A percentile compares a stretch with the other conserved stretches of the same genome.
Evolutionary conservation across 163 green algal species (phyloP).

Genomic region (Chloromonas sp.): DNA sequence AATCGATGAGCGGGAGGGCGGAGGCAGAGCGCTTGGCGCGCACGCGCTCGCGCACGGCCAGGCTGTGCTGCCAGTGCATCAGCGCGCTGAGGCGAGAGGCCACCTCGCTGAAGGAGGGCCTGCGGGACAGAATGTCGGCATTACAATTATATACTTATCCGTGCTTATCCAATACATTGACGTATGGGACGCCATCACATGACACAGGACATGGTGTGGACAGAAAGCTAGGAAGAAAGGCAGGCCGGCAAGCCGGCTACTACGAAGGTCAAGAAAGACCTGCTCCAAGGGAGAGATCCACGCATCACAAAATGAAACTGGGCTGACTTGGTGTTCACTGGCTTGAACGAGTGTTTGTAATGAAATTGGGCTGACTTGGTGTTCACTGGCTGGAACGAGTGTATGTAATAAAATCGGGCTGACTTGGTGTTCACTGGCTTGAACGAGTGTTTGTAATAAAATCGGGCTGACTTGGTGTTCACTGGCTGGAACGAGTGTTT

Average conservation of each 20-base stretch:
- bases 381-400: too few relatives aligned
- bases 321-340: too few relatives aligned
- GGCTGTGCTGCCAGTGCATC: conserved; percentile 21
- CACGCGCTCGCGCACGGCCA: background rate
- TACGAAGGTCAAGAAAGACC: too few relatives aligned
- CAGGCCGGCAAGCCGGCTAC: background rate
- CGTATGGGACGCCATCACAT: background rate
- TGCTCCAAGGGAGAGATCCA: too few relatives aligned
- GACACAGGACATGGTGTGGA: background rate
- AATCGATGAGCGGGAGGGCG: background rate
- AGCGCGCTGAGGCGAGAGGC: conserved; percentile 13
- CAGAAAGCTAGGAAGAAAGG: background rate
- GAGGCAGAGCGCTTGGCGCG: background rate
- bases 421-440: too few relatives aligned
- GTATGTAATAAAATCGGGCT: too few relatives aligned
- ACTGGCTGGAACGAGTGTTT: too few relatives aligned
- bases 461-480: too few relatives aligned
- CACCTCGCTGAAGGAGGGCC: conserved; percentile 15
- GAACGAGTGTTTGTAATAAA: too few relatives aligned
- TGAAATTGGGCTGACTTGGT: too few relatives aligned
- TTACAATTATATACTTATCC: background rate
- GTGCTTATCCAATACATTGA: background rate
- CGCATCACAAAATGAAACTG: too few relatives aligned
- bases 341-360: too few relatives aligned
- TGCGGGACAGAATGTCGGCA: background rate